Percentiles rank a stretch among this genome's conserved stretches.
phyloP scores from a whole-genome alignment of 805 yeast genomes.

The Lipomyces sp. region DNA sequence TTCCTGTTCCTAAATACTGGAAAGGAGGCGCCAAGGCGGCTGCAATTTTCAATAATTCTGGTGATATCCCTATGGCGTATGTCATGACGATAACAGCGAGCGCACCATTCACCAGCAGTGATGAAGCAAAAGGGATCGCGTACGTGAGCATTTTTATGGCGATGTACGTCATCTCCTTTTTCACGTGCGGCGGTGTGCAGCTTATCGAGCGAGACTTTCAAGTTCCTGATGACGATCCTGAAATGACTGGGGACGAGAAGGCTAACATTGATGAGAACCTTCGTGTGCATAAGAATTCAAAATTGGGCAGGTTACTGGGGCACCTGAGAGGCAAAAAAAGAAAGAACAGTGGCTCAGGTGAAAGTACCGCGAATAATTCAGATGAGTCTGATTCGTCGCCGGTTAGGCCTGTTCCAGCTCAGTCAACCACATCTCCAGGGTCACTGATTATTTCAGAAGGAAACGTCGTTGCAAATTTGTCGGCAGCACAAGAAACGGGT shows the following conservation, averaged over 20 bases:
- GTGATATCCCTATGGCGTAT: conserved; percentile 87
- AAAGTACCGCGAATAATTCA: not conserved
- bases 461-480: not conserved
- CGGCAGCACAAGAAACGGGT: not conserved
- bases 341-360: not conserved
- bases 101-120: conserved; percentile 56
- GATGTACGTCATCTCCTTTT: conserved; percentile 67
- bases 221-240: conserved; percentile 12
- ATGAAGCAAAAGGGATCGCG: conserved; percentile 79
- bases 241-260: conserved; percentile 10
- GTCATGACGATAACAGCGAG: conserved; percentile 66
- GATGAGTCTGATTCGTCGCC: not conserved
- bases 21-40: conserved; percentile 74
- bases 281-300: conserved; percentile 35
- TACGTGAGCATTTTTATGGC: conserved; percentile 79
- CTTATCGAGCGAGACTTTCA: conserved; percentile 73
- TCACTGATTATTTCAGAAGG: not conserved
- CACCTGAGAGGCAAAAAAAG: not conserved
- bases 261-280: not conserved
- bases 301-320: not conserved
- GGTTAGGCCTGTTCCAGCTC: not conserved
- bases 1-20: conserved; percentile 75
- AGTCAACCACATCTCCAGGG: not conserved
- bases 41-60: conserved; percentile 76
- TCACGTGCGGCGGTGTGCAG: conserved; percentile 76